A percentile compares a stretch with the other conserved stretches of the same genome.
These are phyloP conservation scores for Plasmodium adleri DNA, from an alignment of 169 alveolate genomes.

Conservation along the genomic window DNA sequence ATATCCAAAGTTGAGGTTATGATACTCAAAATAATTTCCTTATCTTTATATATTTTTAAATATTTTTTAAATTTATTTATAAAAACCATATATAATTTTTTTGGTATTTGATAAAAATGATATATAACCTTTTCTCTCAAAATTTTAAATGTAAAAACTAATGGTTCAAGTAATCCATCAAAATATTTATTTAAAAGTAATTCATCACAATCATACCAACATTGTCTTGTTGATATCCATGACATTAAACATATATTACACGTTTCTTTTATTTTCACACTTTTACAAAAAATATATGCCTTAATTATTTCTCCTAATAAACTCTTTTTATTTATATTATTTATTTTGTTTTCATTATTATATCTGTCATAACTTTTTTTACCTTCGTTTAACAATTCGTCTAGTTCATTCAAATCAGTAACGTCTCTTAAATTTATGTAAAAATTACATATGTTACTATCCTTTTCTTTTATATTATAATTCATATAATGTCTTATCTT, in stretches of 20 bases:
- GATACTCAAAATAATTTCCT: conserved; percentile 17
- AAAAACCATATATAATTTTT: conserved; percentile 15
- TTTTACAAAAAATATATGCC: conserved; percentile 26
- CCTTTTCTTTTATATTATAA: not conserved
- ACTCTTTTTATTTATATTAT: not conserved
- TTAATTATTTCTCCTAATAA: conserved; percentile 33
- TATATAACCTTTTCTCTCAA: conserved; percentile 30
- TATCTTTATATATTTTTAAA: conserved; percentile 18
- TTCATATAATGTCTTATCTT: conserved; percentile 15
- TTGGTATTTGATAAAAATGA: conserved; percentile 37
- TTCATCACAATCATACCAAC: conserved; percentile 30
- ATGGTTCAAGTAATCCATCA: conserved; percentile 24
- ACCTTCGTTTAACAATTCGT: conserved; percentile 14
- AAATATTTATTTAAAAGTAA: conserved; percentile 27
- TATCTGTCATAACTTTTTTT: conserved; percentile 9
- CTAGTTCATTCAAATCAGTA: conserved; percentile 22
- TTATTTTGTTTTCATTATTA: not conserved
- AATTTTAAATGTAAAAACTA: conserved; percentile 15
- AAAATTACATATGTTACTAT: conserved; percentile 11
- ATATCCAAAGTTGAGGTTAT: conserved; percentile 27
- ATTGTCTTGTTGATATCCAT: conserved; percentile 25
- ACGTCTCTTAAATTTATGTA: conserved; percentile 28
- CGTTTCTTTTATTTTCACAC: conserved; percentile 16
- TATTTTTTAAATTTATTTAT: conserved; percentile 22
- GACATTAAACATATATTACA: conserved; percentile 34